phyloP scores from a whole-genome alignment of 1,284 basidiomycete genomes.

The Ceratobasidium sp. region DNA sequence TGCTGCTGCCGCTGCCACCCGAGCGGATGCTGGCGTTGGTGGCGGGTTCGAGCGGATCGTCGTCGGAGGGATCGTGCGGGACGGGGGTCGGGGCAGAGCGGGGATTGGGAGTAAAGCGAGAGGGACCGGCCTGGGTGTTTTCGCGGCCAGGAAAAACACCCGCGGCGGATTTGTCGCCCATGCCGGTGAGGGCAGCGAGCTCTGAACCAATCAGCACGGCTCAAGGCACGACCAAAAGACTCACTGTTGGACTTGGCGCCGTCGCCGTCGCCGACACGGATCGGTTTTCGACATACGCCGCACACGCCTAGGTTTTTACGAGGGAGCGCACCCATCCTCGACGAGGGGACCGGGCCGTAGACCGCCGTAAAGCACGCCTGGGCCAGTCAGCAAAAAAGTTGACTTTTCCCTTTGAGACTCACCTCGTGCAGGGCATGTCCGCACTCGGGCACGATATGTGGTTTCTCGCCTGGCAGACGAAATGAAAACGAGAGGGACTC shows the following conservation, averaged over 20 bases:
- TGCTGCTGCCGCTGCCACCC: conserved; percentile 65
- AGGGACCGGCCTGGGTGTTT: conserved; percentile 55
- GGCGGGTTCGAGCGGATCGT: conserved; percentile 79
- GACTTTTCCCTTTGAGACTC: too few species aligned
- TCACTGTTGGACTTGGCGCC: conserved; percentile 87
- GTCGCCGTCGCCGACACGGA: conserved; percentile 90
- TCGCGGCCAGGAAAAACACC: conserved; percentile 77
- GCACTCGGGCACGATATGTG: conserved; percentile 95
- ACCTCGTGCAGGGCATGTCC: conserved; percentile 98
- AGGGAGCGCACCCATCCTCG: conserved; percentile 64
- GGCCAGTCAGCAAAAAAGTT: conserved; percentile 38
- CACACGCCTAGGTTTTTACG: conserved; percentile 92
- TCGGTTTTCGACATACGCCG: conserved; percentile 94
- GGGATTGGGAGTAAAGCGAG: conserved; percentile 45
- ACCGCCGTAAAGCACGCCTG: conserved; percentile 96
- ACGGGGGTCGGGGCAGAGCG: conserved; percentile 43
- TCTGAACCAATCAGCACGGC: conserved; percentile 63
- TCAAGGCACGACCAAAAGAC: conserved; percentile 56
- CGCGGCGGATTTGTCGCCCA: conserved; percentile 72
- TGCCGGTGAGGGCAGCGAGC: conserved; percentile 88
- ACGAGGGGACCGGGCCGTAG: conserved; percentile 86
- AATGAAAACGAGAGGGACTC: conserved; percentile 91
- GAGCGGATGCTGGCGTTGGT: conserved; percentile 55
- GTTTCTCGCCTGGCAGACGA: conserved; percentile 92
- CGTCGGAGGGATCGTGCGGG: conserved; percentile 75